Base-by-base conservation (phyloP, 2,329 filamentous ascomycete genomes). In the Paradendryphiella salina region DNA sequence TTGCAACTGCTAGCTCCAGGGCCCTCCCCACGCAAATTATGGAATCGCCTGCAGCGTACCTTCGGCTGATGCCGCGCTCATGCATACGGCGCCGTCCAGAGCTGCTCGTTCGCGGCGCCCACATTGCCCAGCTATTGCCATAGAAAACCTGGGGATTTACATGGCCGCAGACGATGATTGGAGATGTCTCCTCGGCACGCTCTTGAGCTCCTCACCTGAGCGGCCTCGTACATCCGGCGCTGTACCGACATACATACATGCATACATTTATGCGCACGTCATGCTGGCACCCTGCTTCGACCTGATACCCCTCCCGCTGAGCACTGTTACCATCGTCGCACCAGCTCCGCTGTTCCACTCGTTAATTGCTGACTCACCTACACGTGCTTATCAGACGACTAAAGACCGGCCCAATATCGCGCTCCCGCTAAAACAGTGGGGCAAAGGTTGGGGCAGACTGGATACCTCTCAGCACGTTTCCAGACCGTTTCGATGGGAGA, bases 371-470 rank as follows among this genome's bases (percentile, higher is more conserved):
- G 56, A 57, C 55, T 60, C 54, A 50, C 55, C 55, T 52, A 56
- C 64, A 65, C 69, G 66, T 70, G 67, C 68, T 69, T 66, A 64
- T 65, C 65, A 59, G 52, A 64, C 62, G 52, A 55, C 58, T 58
- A 67, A 50, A 62, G 66, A 60, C 64, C 61, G 58, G 59, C 45
- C 50, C 57, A 70, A 66, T 67, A 69, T 70, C 61, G 57, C 63
- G 54, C 55, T 56, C 62, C 63, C 69, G 67, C 69, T 72, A 70
- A 65, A 57, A 65, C 62, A 67, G 69, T 70, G 69, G 69, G 69
- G 67, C 69, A 53, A 59, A 64, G 64, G 59, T 61, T 41, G 43
- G 26, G 56, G 44, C 33, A 48, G 36, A 17, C 45, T 52, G 38
- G 45, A 60, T 14, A 52, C 36, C 37, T 31, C 40, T 38, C 39